Evolutionary conservation across 2,329 filamentous ascomycete genomes (phyloP), one percentile per base, ranked within the genome.

Genomic region (Fusarium annulatum): DNA sequence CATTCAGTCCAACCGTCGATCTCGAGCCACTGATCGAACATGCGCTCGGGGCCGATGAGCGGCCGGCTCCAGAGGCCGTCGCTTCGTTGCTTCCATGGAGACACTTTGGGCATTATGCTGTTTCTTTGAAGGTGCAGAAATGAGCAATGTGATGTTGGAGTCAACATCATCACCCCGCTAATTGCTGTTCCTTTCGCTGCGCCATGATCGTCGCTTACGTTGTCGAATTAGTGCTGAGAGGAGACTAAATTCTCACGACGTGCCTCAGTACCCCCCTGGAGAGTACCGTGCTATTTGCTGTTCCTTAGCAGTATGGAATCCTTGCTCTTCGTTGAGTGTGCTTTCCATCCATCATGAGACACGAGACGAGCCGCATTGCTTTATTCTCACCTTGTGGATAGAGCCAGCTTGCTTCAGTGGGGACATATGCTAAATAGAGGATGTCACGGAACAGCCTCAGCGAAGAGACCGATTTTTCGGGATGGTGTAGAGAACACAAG

Each of bases 1-100:
- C 49, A 57, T 41, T 49, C 49, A 21, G 61, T 49, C 49, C 42
- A 65, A 3, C 36, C 49, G 4, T 66, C 36, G 15, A 65, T 38
- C 16, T 65, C 42, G 7, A 66, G 61, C 49, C 61, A 65, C n/a
- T 65, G 49, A 33, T 65, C 64, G 6, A 58, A 66, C 38, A 65
- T 65, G 30, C 42, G 48, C 30, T 66, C 38, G 7, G 64, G 49
- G 3, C 49, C 64, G 2, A 58, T n/a, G 18, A 66, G 36, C 4
- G 49, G 49, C n/a, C 61, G 49, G 4, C 39, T 34, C 62, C 46
- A 65, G 19, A 45, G 19, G 12, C 59, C 39, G 4, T 65, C 46
- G 7, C 14, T 30, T 28, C 28, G 39, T 30, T 46, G 34, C 12
- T 64, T 30, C 62, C 62, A 64, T 10, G 46, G 46, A 30, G 62